Conservation (phyloP, 2,329 filamentous ascomycete genomes). For the Scedosporium boydii region DNA sequence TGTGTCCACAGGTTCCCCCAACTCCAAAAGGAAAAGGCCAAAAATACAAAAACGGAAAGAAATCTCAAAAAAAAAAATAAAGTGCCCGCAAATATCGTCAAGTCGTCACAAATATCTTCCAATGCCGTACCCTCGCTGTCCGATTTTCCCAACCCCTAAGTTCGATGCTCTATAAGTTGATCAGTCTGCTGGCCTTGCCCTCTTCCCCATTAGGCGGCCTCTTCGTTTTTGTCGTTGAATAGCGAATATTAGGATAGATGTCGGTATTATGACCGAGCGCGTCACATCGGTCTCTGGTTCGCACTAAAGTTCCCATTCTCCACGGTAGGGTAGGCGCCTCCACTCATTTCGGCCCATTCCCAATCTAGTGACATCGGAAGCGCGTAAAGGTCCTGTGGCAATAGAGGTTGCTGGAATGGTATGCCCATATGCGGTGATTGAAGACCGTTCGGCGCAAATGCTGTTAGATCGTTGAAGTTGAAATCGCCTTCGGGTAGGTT, state of each 20-base stretch:
- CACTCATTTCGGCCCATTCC: conserved; percentile 64
- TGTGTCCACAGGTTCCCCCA: neutral
- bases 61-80: neutral
- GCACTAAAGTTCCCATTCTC: conserved; percentile 48
- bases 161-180: neutral
- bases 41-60: neutral
- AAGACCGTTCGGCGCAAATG: conserved; percentile 26
- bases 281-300: conserved; percentile 6
- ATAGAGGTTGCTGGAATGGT: conserved; percentile 70
- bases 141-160: neutral
- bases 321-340: conserved; percentile 53
- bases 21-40: neutral
- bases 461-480: conserved; percentile 35
- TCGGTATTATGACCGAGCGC: too few species aligned
- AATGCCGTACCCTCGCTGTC: neutral
- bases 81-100: neutral
- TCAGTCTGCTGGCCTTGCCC: neutral
- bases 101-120: neutral
- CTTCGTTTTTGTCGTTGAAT: too few species aligned
- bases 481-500: conserved; percentile 27
- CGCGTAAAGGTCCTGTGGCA: conserved; percentile 89
- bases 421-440: conserved; percentile 23
- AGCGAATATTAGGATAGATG: too few species aligned
- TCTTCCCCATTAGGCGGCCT: too few species aligned
- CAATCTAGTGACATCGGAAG: conserved; percentile 95